Base-by-base conservation (phyloP, 2,329 filamentous ascomycete genomes). In the Rhinocladiella similis region DNA sequence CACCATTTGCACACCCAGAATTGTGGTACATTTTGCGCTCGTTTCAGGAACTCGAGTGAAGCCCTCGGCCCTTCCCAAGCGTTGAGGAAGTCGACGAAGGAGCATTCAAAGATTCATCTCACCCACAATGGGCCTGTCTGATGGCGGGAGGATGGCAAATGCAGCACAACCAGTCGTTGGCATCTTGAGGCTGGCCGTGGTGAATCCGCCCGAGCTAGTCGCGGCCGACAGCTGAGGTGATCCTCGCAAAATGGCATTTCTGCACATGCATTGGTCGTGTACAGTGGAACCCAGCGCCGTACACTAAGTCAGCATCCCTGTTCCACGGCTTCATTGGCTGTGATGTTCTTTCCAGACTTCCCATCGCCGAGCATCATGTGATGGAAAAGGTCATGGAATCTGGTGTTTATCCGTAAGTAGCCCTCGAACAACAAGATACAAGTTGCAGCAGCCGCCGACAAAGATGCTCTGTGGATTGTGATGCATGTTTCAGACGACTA, bases 121-220 rank as follows among this genome's bases (percentile, higher is more conserved):
- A 39, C 55, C 42, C 42, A 5, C 35, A 42, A 50, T 48, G 52
- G 48, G 48, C 38, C 29, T 45, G 46, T 48, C 52, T 53, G 60
- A 57, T 61, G 56, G 50, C 50, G 58, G 49, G 61, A 41, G 46
- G 56, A 61, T 41, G 47, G 47, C 48, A 47, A 54, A 47, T 16
- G 25, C 41, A 49, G 55, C 60, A 59, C 48, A 51, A 50, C 63
- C 63, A 66, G 59, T 66, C 60, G 52, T 53, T 62, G 51, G 47
- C 39, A 53, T 35, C n/a, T 52, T 39, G 22, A 41, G 25, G 25
- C 43, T 7, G 25, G 46, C 41, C 35, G 56, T 63, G 55, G 59
- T 42, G 42, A 60, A 50, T 56, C 62, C 56, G 62, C 49, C 63
- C 59, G 53, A 51, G 35, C 56, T 64, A 64, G 60, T 48, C 35